Conservation (phyloP, 1,284 basidiomycete genomes). For the Ganoderma lingzhi region DNA sequence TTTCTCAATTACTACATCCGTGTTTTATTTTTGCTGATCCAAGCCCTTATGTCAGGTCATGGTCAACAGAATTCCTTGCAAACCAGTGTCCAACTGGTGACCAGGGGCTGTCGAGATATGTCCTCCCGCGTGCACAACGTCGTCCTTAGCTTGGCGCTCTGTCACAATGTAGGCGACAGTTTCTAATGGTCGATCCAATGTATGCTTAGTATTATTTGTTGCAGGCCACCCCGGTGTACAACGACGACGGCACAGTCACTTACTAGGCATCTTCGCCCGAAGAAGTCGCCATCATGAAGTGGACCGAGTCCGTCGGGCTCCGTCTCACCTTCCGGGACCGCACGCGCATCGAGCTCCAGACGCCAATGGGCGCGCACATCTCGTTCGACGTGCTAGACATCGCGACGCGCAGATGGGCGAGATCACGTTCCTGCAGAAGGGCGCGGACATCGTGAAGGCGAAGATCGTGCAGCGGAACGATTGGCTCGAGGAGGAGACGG, state of each 20-base stretch:
- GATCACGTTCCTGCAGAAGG: slow-evolving; percentile 94
- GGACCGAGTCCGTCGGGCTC: slow-evolving; percentile 95
- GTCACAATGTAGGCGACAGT: slow-evolving; percentile 83
- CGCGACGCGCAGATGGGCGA: slow-evolving; percentile 81
- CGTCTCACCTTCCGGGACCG: slow-evolving; percentile 91
- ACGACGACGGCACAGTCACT: slow-evolving; percentile 93
- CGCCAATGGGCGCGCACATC: slow-evolving; percentile 68
- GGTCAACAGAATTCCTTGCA: slow-evolving; percentile 56
- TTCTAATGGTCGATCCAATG: neutral
- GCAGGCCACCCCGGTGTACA: slow-evolving; percentile 93
- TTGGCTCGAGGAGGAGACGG: slow-evolving; percentile 99
- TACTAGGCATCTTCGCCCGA: slow-evolving; percentile 99
- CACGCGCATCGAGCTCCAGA: slow-evolving; percentile 82
- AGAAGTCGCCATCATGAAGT: slow-evolving; percentile 98
- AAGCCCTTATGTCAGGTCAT: slow-evolving; percentile 45
- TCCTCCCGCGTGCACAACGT: slow-evolving; percentile 95
- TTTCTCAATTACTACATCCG: neutral
- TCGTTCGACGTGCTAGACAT: slow-evolving; percentile 91
- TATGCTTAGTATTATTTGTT: neutral
- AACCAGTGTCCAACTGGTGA: slow-evolving; percentile 83
- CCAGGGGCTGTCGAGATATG: slow-evolving; percentile 92
- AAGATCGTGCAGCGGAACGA: slow-evolving; percentile 96
- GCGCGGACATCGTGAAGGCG: slow-evolving; percentile 97
- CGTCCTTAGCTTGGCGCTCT: slow-evolving; percentile 92
- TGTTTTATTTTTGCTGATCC: neutral